These are phyloP conservation scores for Seminavis robusta DNA, from an alignment of 108 stramenopile genomes.

Conservation along the genomic window DNA sequence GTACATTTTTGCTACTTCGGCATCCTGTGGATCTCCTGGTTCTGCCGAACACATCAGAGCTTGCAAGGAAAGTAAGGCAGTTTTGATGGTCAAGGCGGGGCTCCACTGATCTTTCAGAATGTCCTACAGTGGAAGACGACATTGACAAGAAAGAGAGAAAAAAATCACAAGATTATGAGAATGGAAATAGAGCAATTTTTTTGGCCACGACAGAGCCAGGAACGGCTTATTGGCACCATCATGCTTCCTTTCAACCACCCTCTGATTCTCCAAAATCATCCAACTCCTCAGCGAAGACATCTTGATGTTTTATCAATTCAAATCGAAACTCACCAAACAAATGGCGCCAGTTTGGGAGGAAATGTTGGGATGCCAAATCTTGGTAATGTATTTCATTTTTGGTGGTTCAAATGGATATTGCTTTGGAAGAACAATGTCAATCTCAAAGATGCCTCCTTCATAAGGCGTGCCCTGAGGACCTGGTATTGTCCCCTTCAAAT, in stretches of 20 bases:
- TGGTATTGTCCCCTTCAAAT: constrained; percentile 61
- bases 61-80: constrained; percentile 87
- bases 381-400: constrained; percentile 91
- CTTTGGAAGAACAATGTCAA: constrained; percentile 77
- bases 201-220: constrained; percentile 13
- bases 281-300: no score
- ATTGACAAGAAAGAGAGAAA: neutral
- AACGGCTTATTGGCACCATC: no score
- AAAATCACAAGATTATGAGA: constrained; percentile 7
- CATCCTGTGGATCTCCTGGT: constrained; percentile 95
- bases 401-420: constrained; percentile 95
- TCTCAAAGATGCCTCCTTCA: constrained; percentile 76
- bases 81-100: constrained; percentile 97
- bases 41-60: constrained; percentile 90
- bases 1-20: constrained; percentile 94
- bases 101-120: constrained; percentile 98
- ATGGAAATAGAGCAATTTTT: constrained; percentile 14
- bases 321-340: constrained; percentile 92
- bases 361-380: constrained; percentile 98
- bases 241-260: no score
- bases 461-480: constrained; percentile 77
- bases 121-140: constrained; percentile 51
- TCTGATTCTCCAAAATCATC: no score
- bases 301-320: no score
- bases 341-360: constrained; percentile 94